A percentile compares a stretch with the other conserved stretches of the same genome.
These are phyloP conservation scores for Helenozyma rhizophorensis DNA, from an alignment of 805 yeast genomes.

Conservation along the genomic window DNA sequence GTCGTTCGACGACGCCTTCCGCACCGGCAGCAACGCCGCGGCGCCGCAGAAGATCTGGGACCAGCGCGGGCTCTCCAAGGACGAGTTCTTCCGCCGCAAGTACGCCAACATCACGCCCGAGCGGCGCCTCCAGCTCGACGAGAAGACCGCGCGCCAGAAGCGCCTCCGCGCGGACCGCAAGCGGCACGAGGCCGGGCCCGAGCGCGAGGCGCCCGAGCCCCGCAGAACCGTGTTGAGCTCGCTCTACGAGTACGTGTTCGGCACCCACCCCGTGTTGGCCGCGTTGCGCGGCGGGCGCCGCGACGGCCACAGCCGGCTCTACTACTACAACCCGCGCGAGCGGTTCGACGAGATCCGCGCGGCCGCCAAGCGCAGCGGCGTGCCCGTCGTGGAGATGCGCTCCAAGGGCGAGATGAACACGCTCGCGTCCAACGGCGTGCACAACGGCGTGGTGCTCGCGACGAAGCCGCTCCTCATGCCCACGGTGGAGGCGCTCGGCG, in stretches of 20 bases:
- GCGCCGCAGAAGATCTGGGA: constrained; percentile 62
- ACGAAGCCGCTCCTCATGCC: constrained; percentile 48
- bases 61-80: constrained; percentile 55
- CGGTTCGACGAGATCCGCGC: constrained; percentile 38
- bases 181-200: constrained; percentile 17
- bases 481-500: constrained; percentile 26
- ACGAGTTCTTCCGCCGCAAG: constrained; percentile 54
- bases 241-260: constrained; percentile 65
- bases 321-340: constrained; percentile 39
- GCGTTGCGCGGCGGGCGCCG: constrained; percentile 60
- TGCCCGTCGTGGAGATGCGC: constrained; percentile 32
- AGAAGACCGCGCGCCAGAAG: constrained; percentile 30
- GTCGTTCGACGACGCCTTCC: constrained; percentile 44
- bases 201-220: constrained; percentile 4
- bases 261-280: constrained; percentile 70
- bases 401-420: constrained; percentile 53
- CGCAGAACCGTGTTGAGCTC: constrained; percentile 33
- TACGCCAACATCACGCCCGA: constrained; percentile 65
- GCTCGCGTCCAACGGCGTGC: constrained; percentile 65
- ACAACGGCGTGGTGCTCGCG: constrained; percentile 75
- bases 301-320: constrained; percentile 46
- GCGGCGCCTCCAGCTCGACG: constrained; percentile 22
- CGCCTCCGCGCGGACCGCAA: constrained; percentile 22
- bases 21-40: constrained; percentile 17
- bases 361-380: constrained; percentile 42